Conservation (phyloP, 768 basidiomycete genomes). For the Lactarius sanguifluus region DNA sequence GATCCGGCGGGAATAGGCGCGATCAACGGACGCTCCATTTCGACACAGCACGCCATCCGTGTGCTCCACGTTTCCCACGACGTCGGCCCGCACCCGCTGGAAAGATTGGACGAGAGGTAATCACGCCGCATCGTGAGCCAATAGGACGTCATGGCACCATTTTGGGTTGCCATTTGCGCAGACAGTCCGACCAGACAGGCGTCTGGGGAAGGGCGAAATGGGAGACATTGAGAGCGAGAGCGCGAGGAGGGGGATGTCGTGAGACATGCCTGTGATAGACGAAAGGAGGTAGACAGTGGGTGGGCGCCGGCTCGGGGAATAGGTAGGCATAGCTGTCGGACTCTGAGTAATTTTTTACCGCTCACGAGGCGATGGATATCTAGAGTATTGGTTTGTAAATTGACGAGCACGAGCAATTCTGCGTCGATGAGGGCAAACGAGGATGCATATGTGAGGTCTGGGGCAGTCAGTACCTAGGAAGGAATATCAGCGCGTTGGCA, state of each 20-base stretch:
- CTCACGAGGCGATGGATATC: slow-evolving; percentile 19
- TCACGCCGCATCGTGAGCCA: slow-evolving; percentile 22
- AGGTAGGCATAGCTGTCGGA: slow-evolving; percentile 15
- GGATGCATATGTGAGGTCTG: slow-evolving; percentile 24
- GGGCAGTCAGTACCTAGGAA: slow-evolving; percentile 16
- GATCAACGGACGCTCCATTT: slow-evolving; percentile 9
- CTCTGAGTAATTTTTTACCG: slow-evolving; percentile 6
- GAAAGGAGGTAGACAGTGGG: slow-evolving; percentile 1
- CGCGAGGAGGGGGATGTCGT: slow-evolving; percentile 3
- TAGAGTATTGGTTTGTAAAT: slow-evolving; percentile 12
- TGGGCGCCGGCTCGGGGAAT: background rate
- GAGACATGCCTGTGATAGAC: slow-evolving; percentile 5
- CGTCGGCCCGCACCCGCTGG: background rate
- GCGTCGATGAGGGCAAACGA: slow-evolving; percentile 24
- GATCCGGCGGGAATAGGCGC: slow-evolving; percentile 20
- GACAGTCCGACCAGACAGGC: slow-evolving; percentile 22
- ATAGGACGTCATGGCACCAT: background rate
- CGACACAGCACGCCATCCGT: slow-evolving; percentile 14
- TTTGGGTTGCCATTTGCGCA: background rate
- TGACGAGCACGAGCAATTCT: slow-evolving; percentile 14
- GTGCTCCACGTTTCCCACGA: slow-evolving; percentile 20
- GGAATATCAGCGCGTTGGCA: background rate
- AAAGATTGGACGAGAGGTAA: slow-evolving; percentile 8
- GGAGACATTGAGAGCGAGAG: slow-evolving; percentile 15
- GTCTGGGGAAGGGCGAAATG: slow-evolving; percentile 18